Evolutionary conservation across 108 stramenopile species (phyloP).

Genomic region (Mayamaea pseudoterrestris): DNA sequence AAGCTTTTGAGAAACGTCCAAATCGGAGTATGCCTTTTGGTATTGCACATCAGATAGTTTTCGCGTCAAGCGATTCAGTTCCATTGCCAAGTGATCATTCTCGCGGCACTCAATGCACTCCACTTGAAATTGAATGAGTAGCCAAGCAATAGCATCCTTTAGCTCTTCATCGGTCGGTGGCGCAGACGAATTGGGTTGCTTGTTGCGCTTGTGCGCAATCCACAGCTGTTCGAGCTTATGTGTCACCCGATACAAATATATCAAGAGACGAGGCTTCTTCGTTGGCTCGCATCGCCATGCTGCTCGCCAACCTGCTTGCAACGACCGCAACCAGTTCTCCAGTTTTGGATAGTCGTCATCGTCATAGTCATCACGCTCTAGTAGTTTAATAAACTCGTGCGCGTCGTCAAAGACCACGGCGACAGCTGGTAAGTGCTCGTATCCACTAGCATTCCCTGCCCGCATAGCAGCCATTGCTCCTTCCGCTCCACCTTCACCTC

Average conservation of each 20-base stretch:
- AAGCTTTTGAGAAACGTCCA: constrained; percentile 38
- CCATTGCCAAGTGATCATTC: constrained; percentile 14
- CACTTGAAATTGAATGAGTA: constrained; percentile 37
- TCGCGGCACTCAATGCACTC: constrained; percentile 30
- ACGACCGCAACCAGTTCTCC: constrained; percentile 12
- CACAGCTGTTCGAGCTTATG: constrained; percentile 27
- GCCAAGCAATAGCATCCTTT: constrained; percentile 35
- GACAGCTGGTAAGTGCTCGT: constrained; percentile 15
- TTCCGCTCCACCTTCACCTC: constrained; percentile 31
- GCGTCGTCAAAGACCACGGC: constrained; percentile 27
- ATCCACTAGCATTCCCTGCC: constrained; percentile 11
- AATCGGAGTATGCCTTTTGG: constrained; percentile 29
- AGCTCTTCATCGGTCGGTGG: constrained; percentile 30
- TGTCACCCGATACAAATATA: constrained; percentile 20
- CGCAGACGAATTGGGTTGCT: not conserved
- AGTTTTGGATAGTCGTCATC: constrained; percentile 44
- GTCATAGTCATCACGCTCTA: constrained; percentile 19
- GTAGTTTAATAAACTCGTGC: constrained; percentile 22
- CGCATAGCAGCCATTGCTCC: constrained; percentile 17
- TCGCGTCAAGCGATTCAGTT: constrained; percentile 23
- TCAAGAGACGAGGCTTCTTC: constrained; percentile 16
- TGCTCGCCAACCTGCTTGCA: constrained; percentile 21
- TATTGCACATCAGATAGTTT: constrained; percentile 26
- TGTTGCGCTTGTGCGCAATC: constrained; percentile 5
- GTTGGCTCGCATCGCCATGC: constrained; percentile 7